Evolutionary conservation across 257 asterid genomes (phyloP), one percentile per base, ranked within the genome.

Genomic region (Perilla frutescens): DNA sequence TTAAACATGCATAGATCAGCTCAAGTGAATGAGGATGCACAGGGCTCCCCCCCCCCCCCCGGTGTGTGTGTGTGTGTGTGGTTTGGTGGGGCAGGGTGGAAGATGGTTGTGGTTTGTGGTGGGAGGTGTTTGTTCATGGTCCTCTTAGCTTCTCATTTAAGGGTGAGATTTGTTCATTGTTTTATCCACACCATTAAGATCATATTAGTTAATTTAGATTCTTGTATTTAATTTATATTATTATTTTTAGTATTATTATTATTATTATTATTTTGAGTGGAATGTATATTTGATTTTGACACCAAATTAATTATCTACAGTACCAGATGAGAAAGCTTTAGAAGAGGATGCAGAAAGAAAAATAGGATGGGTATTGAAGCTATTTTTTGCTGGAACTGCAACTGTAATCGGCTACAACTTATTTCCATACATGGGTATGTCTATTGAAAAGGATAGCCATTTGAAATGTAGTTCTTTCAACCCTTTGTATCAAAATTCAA

Each of bases 281-380:
- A 20, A 20, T 34, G 37, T 34, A 34, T 34, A 34, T 34, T 34
- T 34, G 37, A 34, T 34, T 34, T 34, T 61, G 74, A 7, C 61
- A 36, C 71, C 57, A 39, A 66, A 29, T 12, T 36, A 8, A 36
- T 60, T 62, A 54, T 68, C 40, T 66, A 40, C 62, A 74, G 63
- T 72, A n/a, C 49, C 57, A 80, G 98, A 91, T 78, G 95, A 94
- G 68, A 68, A 63, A 79, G 55, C 97, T 44, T 43, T 94, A 12
- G 97, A 91, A 74, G 85, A 90, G 82, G 97, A 94, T 43, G 97
- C 97, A 48, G 97, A 94, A 83, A 86, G 89, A 77, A 94, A 91
- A 85, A 86, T 94, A 15, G 99, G 99, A 68, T 92, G 94, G 97
- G 45, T 91, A 6, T 83, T 94, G 80, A 94, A 94, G 83, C 68